Percentiles rank a stretch among this genome's conserved stretches.
Evolutionary conservation across 73 alveolate genomes (phyloP).

Genomic region (Tetrahymena borealis): DNA sequence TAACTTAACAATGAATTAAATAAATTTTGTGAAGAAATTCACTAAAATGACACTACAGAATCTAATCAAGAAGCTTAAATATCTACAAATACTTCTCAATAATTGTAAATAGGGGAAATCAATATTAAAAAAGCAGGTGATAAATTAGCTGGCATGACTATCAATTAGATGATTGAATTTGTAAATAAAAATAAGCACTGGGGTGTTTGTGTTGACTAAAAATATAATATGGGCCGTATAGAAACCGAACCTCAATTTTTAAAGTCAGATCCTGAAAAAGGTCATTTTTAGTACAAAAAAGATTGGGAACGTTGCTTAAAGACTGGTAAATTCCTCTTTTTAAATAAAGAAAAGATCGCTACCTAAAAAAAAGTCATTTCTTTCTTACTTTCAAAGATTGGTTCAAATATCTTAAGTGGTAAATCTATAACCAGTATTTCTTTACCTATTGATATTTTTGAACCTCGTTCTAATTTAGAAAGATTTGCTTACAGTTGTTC

Average conservation of each 20-base stretch:
- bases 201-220: not conserved
- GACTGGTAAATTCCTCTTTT: constrained; percentile 30
- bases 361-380: constrained; percentile 56
- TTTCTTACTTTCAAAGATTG: constrained; percentile 57
- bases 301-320: constrained; percentile 37
- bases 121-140: not conserved
- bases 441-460: constrained; percentile 71
- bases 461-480: constrained; percentile 60
- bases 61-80: too few relatives aligned
- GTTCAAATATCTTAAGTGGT: constrained; percentile 61
- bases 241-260: constrained; percentile 13
- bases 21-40: too few relatives aligned
- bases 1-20: too few relatives aligned
- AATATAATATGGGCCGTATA: constrained; percentile 7
- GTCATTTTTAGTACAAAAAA: constrained; percentile 32
- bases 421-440: constrained; percentile 60
- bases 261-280: not conserved
- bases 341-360: constrained; percentile 16
- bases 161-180: not conserved
- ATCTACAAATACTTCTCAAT: too few relatives aligned
- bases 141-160: not conserved
- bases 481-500: constrained; percentile 46
- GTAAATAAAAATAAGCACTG: constrained; percentile 1
- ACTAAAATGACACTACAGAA: too few relatives aligned
- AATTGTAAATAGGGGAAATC: too few relatives aligned